Evolutionary conservation across 441 rosid species (phyloP).

Genomic region (Arabidopsis hybrid): DNA sequence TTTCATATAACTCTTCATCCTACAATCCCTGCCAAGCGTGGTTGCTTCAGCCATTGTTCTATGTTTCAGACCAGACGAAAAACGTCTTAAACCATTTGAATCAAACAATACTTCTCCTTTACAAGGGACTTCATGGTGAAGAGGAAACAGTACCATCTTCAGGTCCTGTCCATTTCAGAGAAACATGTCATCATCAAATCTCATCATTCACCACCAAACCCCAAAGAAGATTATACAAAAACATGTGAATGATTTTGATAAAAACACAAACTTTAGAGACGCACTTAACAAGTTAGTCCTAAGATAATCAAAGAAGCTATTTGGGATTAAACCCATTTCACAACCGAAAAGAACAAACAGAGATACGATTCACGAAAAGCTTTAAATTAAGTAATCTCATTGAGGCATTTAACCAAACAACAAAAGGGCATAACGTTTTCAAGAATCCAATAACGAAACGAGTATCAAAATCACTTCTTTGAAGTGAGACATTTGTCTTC

Average conservation of each 20-base stretch:
- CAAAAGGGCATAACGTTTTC: background rate
- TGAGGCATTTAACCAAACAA: constrained; percentile 37
- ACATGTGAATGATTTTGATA: background rate
- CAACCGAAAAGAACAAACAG: background rate
- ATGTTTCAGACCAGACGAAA: constrained; percentile 40
- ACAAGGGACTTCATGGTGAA: constrained; percentile 54
- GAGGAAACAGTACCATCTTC: constrained; percentile 56
- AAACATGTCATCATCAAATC: constrained; percentile 21
- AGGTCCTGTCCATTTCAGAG: constrained; percentile 14
- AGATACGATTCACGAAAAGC: background rate
- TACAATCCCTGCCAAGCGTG: constrained; percentile 26
- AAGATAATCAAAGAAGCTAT: background rate
- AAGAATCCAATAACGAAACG: background rate
- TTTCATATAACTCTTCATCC: constrained; percentile 35
- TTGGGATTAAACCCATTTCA: background rate
- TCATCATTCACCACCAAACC: constrained; percentile 5
- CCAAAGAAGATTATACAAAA: background rate
- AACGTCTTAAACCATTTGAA: constrained; percentile 37
- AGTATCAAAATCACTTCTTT: background rate
- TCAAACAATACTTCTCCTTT: constrained; percentile 40
- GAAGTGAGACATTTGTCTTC: background rate
- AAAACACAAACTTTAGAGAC: background rate
- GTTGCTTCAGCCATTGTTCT: constrained; percentile 28
- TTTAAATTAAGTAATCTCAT: constrained; percentile 5
- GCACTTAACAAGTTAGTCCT: background rate